These are phyloP conservation scores for Lepidium campestre DNA, from an alignment of 441 rosid species.

Conservation along the genomic window DNA sequence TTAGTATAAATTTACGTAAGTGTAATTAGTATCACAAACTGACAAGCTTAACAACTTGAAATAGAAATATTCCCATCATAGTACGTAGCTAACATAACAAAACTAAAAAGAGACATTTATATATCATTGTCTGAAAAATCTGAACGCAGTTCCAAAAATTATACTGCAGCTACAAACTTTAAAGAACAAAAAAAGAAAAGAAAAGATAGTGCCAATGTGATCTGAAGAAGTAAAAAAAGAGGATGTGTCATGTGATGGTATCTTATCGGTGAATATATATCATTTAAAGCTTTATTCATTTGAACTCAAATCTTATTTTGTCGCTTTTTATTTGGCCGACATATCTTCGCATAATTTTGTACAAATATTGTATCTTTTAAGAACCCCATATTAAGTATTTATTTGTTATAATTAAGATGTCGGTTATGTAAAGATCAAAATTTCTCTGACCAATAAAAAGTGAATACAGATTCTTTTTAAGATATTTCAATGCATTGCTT, in stretches of 20 bases:
- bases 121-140: neutral
- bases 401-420: constrained; percentile 3
- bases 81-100: neutral
- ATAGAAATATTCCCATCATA: neutral
- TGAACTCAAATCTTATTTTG: constrained; percentile 1
- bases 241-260: constrained; percentile 21
- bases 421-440: neutral
- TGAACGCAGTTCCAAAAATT: neutral
- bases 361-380: neutral
- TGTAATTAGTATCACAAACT: neutral
- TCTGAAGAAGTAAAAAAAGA: neutral
- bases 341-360: constrained; percentile 15
- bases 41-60: neutral
- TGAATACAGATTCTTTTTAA: neutral
- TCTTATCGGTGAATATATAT: constrained; percentile 24
- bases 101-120: neutral
- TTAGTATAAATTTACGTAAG: neutral
- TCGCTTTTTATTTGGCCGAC: constrained; percentile 23
- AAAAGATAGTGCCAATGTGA: neutral
- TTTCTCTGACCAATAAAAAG: neutral
- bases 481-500: neutral
- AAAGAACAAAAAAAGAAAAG: neutral
- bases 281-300: constrained; percentile 15
- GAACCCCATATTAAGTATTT: neutral
- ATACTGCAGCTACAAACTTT: constrained; percentile 7